Base-by-base conservation (phyloP, 345 rosid species). In the Citrus reticulata region DNA sequence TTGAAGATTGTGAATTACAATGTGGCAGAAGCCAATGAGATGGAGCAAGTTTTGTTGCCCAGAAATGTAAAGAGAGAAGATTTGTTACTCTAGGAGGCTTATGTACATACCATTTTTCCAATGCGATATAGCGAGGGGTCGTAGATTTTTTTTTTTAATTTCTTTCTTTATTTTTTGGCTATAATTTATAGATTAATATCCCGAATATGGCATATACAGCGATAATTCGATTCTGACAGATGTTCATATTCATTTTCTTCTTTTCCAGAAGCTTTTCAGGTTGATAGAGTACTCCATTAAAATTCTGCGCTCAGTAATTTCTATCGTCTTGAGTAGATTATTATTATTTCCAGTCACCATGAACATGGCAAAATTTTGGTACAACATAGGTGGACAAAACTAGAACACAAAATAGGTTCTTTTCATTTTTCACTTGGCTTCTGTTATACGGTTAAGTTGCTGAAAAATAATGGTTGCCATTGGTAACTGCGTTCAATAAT, bases 51-150 rank as follows among this genome's bases (percentile, higher is more conserved):
- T 75, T 75, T 46, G 70, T 75, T 46, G 60, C 5, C 49, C 64
- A 72, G 29, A 72, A 30, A 55, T 55, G 46, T 9, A 24, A 59
- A 73, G 8, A 16, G 8, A n/a, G 24, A 3, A 3, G 17, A 24
- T 25, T 40, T 74, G 40, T 59, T 46, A 29, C 32, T 63, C 22
- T 49, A 63, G 78, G 60, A 4, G 78, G 9, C 59, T 17, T 46
- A 6, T 75, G 70, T 75, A 75, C 49, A 63, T 63, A 40, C 17
- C 25, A 62, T 19, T 75, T 58, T 73, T 42, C 27, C 40, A 75
- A 29, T 74, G 60, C 20, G 32, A 46, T 29, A 22, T 13, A 24
- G 34, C 20, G 17, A 25, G 11, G 61, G 30, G 27, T 24, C 17
- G 4, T 60, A 74, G 19, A 25, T 25, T 25, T 37, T 37, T 34